Evolutionary conservation across 441 rosid genomes (phyloP), one percentile per base, ranked within the genome.

Genomic region (Pelargonium myrrhifolium): DNA sequence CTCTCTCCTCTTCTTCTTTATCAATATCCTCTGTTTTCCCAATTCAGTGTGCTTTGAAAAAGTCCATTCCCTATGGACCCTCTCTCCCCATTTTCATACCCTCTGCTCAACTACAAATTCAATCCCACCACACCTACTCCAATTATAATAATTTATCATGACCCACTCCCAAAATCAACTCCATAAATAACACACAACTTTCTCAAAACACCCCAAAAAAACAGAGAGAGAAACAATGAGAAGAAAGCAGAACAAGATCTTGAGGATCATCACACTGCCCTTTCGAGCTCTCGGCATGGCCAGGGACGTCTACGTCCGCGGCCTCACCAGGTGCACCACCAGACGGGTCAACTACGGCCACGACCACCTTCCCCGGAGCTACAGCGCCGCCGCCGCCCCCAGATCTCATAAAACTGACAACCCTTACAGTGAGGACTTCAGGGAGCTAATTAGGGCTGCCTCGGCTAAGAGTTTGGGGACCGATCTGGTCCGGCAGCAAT

Each of bases 181-280:
- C 31, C 31, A 28, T 28, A 28, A 28, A 28, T 28, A 28, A 28
- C 31, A 28, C 31, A 28, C 31, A 28, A 28, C 31, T 28, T 28
- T 2, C 31, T n/a, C n/a, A n/a, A n/a, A n/a, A n/a, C n/a, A n/a
- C n/a, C n/a, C n/a, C n/a, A n/a, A n/a, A n/a, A n/a, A n/a, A n/a
- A n/a, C n/a, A n/a, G n/a, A n/a, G n/a, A n/a, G n/a, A n/a, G n/a
- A n/a, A n/a, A n/a, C n/a, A n/a, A n/a, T n/a, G 31, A 28, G 31
- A 28, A 28, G 31, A 28, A 28, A 28, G 31, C 31, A 47, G 53
- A 47, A 14, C 53, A 47, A 12, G 53, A 11, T 47, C 53, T 12
- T 47, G 15, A 47, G 53, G 53, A 47, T 47, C 53, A 47, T 47
- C 53, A 47, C 53, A n/a, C 53, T 47, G 6, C 53, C 53, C n/a